A percentile compares a stretch with the other conserved stretches of the same genome.
Evolutionary conservation across 768 basidiomycete genomes (phyloP).

Genomic region (Glaciozyma antarctica): DNA sequence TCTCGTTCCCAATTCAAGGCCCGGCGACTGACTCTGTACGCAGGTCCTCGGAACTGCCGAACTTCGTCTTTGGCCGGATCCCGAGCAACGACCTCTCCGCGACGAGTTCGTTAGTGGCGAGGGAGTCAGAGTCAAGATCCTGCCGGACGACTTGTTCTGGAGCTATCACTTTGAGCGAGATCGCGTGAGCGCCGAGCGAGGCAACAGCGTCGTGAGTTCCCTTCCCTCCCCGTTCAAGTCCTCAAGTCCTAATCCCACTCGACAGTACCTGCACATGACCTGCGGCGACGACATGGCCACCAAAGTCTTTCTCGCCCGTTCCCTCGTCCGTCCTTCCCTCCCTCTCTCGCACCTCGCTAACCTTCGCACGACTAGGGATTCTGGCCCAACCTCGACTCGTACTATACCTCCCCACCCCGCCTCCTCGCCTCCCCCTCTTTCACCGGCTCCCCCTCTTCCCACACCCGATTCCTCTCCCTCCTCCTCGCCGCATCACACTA

Average conservation of each 20-base stretch:
- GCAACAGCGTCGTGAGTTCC: conserved; percentile 17
- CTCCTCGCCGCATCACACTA: conserved; percentile 6
- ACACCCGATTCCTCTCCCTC: background rate
- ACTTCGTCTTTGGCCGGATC: conserved; percentile 1
- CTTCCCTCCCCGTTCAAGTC: background rate
- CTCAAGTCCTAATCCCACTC: background rate
- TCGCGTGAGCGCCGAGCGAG: background rate
- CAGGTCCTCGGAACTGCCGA: conserved; percentile 16
- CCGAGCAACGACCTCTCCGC: background rate
- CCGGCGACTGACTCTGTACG: background rate
- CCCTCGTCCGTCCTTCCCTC: conserved; percentile 1
- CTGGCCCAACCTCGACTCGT: background rate
- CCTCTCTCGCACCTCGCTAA: background rate
- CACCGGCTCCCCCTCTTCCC: background rate
- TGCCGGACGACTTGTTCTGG: background rate
- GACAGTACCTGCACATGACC: conserved; percentile 16
- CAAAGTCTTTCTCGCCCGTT: conserved; percentile 12
- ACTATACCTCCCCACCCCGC: background rate
- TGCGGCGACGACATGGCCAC: conserved; percentile 16
- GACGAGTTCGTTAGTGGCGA: conserved; percentile 1
- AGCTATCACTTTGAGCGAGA: conserved; percentile 1
- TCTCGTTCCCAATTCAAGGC: accelerated
- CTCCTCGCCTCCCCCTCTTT: background rate
- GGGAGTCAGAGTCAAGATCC: conserved; percentile 7
- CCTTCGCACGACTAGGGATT: too few relatives aligned